Evolutionary conservation across 345 rosid genomes (phyloP).

Genomic region (Litchi chinensis): DNA sequence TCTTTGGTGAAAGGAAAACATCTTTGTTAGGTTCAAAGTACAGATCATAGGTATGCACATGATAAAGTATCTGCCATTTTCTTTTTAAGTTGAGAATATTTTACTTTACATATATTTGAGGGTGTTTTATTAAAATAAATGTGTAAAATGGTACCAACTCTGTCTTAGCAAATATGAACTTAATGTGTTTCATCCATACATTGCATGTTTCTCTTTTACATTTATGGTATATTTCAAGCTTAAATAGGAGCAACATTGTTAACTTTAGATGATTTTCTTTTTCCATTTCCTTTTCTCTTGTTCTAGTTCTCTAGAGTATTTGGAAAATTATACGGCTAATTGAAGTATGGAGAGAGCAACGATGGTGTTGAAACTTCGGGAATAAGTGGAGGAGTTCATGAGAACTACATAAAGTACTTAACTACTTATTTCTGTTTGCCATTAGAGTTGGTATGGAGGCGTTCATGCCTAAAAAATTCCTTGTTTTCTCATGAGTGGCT

Average conservation of each 20-base stretch:
- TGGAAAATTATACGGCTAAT: constrained; percentile 88
- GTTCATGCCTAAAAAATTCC: neutral
- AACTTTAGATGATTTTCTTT: constrained; percentile 6
- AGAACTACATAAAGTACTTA: constrained; percentile 78
- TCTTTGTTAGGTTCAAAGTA: constrained; percentile 67
- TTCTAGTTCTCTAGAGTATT: constrained; percentile 89
- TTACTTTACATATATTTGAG: neutral
- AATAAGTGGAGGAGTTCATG: constrained; percentile 71
- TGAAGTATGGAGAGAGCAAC: constrained; percentile 62
- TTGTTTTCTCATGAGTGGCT: neutral
- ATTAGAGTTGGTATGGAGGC: neutral
- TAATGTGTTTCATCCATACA: neutral
- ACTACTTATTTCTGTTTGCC: neutral
- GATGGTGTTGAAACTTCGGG: constrained; percentile 62
- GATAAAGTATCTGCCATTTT: neutral
- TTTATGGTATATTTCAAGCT: neutral
- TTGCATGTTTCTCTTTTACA: neutral
- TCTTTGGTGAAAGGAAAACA: constrained; percentile 79
- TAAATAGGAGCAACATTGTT: neutral
- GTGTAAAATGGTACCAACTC: neutral
- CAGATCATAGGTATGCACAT: constrained; percentile 73
- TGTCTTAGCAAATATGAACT: neutral
- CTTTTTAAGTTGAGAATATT: neutral
- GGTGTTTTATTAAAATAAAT: neutral
- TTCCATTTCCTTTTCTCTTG: neutral